Conservation (phyloP, 805 yeast genomes). For the Zygoascus tannicola region DNA sequence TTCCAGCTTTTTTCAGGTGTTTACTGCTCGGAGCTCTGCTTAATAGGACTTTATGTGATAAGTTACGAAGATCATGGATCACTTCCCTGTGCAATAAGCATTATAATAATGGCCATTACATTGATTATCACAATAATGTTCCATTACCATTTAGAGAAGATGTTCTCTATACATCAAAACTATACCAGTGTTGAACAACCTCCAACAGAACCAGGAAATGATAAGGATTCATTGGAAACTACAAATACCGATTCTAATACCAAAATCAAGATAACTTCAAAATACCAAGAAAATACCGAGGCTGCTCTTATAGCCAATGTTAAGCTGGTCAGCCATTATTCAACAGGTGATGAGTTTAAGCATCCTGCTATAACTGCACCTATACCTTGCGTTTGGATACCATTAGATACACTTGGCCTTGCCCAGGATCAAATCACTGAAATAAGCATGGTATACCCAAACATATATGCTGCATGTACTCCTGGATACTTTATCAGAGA, state of each 20-base stretch:
- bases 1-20: slow-evolving; percentile 72
- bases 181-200: background rate
- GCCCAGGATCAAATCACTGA: slow-evolving; percentile 27
- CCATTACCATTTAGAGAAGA: slow-evolving; percentile 39
- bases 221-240: background rate
- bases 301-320: slow-evolving; percentile 17
- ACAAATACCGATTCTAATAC: background rate
- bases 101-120: slow-evolving; percentile 42
- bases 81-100: slow-evolving; percentile 39
- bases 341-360: slow-evolving; percentile 20
- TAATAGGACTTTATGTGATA: slow-evolving; percentile 66
- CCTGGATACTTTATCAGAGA: slow-evolving; percentile 21
- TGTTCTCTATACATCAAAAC: background rate
- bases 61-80: slow-evolving; percentile 41
- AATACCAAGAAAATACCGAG: background rate
- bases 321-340: slow-evolving; percentile 20
- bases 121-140: slow-evolving; percentile 47
- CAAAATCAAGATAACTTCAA: background rate
- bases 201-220: background rate
- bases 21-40: slow-evolving; percentile 68
- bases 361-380: slow-evolving; percentile 25
- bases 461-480: slow-evolving; percentile 21
- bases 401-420: slow-evolving; percentile 32
- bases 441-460: slow-evolving; percentile 20
- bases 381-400: slow-evolving; percentile 37